phyloP scores from a whole-genome alignment of 2,329 filamentous ascomycete genomes.

The Botrytis galanthina region DNA sequence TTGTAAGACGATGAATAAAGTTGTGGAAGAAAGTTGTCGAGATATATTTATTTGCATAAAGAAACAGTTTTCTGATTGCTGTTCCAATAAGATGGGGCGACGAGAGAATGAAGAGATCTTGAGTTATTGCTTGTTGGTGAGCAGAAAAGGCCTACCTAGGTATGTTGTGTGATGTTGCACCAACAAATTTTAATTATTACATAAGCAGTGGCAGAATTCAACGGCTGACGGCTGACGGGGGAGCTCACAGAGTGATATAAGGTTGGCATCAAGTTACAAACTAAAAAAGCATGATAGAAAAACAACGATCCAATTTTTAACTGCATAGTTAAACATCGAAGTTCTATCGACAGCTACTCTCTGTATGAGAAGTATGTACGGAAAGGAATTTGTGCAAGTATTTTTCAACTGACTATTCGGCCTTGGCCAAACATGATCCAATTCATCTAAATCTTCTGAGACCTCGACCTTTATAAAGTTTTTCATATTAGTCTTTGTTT shows the following conservation, averaged over 20 bases:
- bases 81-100: background rate
- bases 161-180: background rate
- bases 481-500: background rate
- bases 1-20: background rate
- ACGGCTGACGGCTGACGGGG: background rate
- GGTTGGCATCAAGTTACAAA: background rate
- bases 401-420: background rate
- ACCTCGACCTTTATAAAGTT: background rate
- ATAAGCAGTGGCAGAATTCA: background rate
- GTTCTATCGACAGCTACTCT: background rate
- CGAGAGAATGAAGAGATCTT: background rate
- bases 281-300: background rate
- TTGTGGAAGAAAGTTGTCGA: background rate
- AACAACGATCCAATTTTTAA: background rate
- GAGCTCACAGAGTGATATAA: background rate
- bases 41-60: background rate
- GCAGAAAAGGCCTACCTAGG: background rate
- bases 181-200: conserved; percentile 1
- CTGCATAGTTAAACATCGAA: background rate
- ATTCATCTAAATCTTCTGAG: background rate
- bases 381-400: background rate
- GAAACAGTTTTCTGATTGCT: background rate
- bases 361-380: background rate
- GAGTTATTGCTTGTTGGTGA: conserved; percentile 1
- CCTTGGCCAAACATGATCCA: background rate